These are phyloP conservation scores for Cystobasidiaceae sp. DNA, from an alignment of 1,284 basidiomycete genomes.

Conservation along the genomic window DNA sequence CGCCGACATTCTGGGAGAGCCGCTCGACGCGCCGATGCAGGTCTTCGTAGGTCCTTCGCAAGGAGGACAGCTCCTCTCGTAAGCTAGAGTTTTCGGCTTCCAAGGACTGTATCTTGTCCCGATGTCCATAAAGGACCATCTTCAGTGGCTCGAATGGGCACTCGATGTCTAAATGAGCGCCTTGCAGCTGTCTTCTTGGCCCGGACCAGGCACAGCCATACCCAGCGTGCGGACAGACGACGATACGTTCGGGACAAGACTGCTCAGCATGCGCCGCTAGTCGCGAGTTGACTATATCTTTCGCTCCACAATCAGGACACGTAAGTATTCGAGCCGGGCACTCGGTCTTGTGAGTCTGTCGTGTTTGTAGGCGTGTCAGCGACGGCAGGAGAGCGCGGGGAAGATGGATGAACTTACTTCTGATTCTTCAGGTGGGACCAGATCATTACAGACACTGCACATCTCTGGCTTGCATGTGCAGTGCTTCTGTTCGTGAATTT, in stretches of 20 bases:
- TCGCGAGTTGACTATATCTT: neutral
- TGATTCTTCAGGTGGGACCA: too few species aligned
- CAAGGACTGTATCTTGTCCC: neutral
- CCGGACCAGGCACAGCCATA: slow-evolving; percentile 24
- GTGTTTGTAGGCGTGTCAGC: neutral
- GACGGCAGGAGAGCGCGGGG: neutral
- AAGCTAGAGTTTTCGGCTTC: slow-evolving; percentile 8
- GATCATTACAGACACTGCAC: too few species aligned
- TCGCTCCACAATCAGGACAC: neutral
- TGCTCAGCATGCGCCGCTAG: neutral
- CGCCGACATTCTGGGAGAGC: neutral
- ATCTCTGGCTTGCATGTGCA: too few species aligned
- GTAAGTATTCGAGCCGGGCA: neutral
- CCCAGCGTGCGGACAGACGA: slow-evolving; percentile 8
- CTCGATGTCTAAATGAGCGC: slow-evolving; percentile 1
- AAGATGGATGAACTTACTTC: neutral
- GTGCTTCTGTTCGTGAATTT: slow-evolving; percentile 8
- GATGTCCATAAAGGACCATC: neutral
- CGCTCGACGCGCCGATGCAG: neutral
- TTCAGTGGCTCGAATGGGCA: slow-evolving; percentile 27
- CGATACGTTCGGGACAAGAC: neutral
- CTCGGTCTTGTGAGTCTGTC: neutral
- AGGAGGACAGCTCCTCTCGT: neutral
- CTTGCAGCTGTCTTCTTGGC: neutral
- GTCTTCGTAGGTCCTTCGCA: slow-evolving; percentile 2